Conservation (phyloP, 306 rosid species). For the Malus sieversii region DNA sequence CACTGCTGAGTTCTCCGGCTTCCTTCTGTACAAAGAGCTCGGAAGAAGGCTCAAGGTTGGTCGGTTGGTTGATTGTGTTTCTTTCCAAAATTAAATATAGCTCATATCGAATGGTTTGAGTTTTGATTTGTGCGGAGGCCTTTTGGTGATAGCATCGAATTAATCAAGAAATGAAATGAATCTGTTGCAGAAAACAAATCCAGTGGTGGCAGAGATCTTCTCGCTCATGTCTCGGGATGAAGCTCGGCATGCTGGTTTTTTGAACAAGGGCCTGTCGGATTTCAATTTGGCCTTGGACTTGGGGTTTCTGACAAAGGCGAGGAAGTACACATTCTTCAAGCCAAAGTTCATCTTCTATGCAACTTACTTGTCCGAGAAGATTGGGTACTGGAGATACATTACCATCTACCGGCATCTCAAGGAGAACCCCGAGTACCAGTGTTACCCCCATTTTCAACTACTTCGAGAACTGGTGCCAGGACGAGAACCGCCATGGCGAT, state of each 20-base stretch:
- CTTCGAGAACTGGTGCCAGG: conserved; percentile 99
- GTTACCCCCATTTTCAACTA: conserved; percentile 96
- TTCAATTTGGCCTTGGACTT: conserved; percentile 96
- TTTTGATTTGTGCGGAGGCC: no score
- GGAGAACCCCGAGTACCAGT: conserved; percentile 79
- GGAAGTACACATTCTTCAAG: conserved; percentile 95
- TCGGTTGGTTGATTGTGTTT: neutral
- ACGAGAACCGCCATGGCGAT: conserved; percentile 96
- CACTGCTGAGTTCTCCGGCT: conserved; percentile 98
- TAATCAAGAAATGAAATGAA: no score
- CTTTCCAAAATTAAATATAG: no score
- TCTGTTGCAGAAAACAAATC: conserved; percentile 84
- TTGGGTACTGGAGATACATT: conserved; percentile 98
- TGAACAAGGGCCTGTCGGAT: conserved; percentile 97
- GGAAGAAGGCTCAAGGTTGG: conserved; percentile 93
- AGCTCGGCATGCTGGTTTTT: conserved; percentile 98
- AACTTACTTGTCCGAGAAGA: conserved; percentile 93
- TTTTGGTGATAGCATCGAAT: neutral
- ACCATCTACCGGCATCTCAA: conserved; percentile 96
- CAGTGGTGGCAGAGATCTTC: conserved; percentile 99
- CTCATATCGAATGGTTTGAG: no score
- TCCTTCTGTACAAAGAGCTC: conserved; percentile 94
- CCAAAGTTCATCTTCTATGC: conserved; percentile 99
- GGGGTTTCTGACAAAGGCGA: conserved; percentile 96
- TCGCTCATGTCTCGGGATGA: conserved; percentile 99